These are phyloP conservation scores for Xerocomus brunneocitrinus DNA, from an alignment of 768 basidiomycete species.

Conservation along the genomic window DNA sequence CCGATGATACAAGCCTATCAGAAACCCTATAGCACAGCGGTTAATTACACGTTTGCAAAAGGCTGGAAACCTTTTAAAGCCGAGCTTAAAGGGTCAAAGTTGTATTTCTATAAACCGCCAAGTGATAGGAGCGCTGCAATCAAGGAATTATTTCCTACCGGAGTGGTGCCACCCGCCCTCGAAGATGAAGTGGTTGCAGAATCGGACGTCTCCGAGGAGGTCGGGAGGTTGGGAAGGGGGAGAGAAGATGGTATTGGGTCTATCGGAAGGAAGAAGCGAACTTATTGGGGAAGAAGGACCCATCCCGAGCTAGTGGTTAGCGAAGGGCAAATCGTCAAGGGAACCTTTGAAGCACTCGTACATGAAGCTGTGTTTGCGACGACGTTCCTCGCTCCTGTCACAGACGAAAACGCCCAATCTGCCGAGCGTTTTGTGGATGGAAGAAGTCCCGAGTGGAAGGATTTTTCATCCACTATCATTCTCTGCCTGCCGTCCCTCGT, in stretches of 20 bases:
- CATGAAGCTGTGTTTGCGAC: constrained; percentile 83
- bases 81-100: constrained; percentile 77
- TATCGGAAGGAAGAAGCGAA: constrained; percentile 51
- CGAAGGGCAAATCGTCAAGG: constrained; percentile 48
- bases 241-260: constrained; percentile 30
- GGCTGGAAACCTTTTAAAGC: constrained; percentile 87
- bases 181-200: constrained; percentile 41
- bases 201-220: constrained; percentile 26
- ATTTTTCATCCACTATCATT: constrained; percentile 58
- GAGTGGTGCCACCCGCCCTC: constrained; percentile 49
- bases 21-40: constrained; percentile 28
- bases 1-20: constrained; percentile 35
- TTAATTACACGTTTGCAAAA: constrained; percentile 45
- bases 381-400: constrained; percentile 40
- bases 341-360: constrained; percentile 71
- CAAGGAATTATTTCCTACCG: constrained; percentile 71
- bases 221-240: constrained; percentile 28
- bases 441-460: constrained; percentile 46
- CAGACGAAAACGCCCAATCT: constrained; percentile 15
- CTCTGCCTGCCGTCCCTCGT: constrained; percentile 57
- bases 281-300: constrained; percentile 71
- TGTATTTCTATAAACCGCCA: constrained; percentile 85
- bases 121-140: constrained; percentile 59
- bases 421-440: constrained; percentile 17
- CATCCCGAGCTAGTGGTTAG: constrained; percentile 63